Base-by-base conservation (phyloP, 225 moss, liverwort and hornwort species). In the Rhytidiadelphus loreus region DNA sequence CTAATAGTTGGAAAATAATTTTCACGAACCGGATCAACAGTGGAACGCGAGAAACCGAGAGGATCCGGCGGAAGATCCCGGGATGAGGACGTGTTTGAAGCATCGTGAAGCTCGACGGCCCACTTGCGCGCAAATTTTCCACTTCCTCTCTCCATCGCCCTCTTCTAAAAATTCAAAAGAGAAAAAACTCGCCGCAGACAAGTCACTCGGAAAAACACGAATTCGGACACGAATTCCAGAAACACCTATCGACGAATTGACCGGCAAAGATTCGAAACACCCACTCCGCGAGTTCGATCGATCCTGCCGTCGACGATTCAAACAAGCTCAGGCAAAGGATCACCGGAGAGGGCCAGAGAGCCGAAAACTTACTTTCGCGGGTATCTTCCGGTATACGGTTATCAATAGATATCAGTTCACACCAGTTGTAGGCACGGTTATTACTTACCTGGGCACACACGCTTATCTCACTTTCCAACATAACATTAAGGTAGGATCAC, bases 51-150 rank as follows among this genome's bases (percentile, higher is more conserved):
- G 89, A 96, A 99, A 0, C 99, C 99, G 8, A 95, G 89, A 52
- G 99, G 99, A 91, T 99, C 99, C 8, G 95, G 93, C 5, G 95
- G 93, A 30, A 96, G 91, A 66, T 97, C 96, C 78, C 96, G 93
- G 0, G 92, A 87, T 25, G 93, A 92, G 16, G 97, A 95, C 39
- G 96, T 86, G 26, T 92, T 90, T 3, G 93, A 86, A 48, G 93
- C 89, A 91, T 99, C 99, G 64, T 94, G 88, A 77, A 99, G 93
- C 82, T 97, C 99, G 65, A 99, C 94, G n/a, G 99, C 99, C 99
- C 99, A 99, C 89, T 95, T 96, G 85, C 99, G 93, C 23, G 89
- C 94, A 80, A 92, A 84, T 87, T 89, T 86, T 23, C 88, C 90
- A 76, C 94, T 81, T 74, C 89, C 93, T 81, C 92, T 90, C 80